phyloP scores from a whole-genome alignment of 1,284 basidiomycete genomes.

The Leucoagaricus sp. region DNA sequence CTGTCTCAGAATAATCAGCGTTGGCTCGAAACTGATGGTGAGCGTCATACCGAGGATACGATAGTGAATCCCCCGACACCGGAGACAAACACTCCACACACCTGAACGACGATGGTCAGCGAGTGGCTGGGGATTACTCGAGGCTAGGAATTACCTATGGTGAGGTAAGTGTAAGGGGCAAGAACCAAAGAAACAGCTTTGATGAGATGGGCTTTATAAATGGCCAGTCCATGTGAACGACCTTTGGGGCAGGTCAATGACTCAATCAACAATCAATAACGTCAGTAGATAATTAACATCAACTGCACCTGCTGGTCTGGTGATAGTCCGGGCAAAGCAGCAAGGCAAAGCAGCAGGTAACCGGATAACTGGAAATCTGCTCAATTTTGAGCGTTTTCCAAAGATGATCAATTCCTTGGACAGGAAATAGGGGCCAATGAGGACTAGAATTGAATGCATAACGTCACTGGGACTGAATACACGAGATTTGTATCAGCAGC shows the following conservation, averaged over 20 bases:
- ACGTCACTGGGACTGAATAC: background rate
- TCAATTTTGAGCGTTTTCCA: background rate
- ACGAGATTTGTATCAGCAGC: too few species aligned
- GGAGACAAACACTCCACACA: background rate
- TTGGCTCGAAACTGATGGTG: background rate
- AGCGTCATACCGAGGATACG: background rate
- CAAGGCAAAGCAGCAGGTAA: background rate
- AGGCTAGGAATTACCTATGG: background rate
- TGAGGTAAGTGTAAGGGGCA: background rate
- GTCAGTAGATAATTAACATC: background rate
- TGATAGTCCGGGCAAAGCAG: background rate
- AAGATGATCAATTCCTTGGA: background rate
- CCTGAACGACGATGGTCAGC: background rate
- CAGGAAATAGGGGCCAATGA: background rate
- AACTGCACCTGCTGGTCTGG: background rate
- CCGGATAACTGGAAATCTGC: background rate
- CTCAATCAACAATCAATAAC: too few species aligned
- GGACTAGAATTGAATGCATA: background rate
- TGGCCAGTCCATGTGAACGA: background rate
- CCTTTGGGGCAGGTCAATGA: slow-evolving; percentile 4
- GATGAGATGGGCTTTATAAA: background rate
- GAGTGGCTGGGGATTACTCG: too few species aligned
- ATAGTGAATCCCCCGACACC: background rate
- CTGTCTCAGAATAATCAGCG: background rate
- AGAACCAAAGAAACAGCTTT: background rate